Conservation (phyloP, 164 flowering plant species). For the Magnolia kwangsiensis region DNA sequence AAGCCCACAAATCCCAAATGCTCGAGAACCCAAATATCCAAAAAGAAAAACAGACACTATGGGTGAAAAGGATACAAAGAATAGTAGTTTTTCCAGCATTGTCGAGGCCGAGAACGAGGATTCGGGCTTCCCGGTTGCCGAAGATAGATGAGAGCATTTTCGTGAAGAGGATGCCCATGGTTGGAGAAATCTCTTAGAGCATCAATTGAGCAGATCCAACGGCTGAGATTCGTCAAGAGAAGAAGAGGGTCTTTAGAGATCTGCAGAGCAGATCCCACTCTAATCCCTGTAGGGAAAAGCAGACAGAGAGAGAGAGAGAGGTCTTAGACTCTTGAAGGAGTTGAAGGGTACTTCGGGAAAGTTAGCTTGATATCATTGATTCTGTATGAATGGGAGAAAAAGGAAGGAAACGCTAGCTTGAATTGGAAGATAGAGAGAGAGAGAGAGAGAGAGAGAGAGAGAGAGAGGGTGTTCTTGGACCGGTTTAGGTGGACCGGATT, state of each 20-base stretch:
- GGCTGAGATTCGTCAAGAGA: not conserved
- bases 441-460: not conserved
- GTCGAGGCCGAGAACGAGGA: conserved; percentile 97
- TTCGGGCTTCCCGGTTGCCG: conserved; percentile 92
- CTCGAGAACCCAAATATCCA: not conserved
- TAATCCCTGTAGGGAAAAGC: not conserved
- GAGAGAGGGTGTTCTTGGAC: no score
- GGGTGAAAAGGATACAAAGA: conserved; percentile 50
- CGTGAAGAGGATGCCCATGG: conserved; percentile 81
- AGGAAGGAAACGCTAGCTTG: not conserved
- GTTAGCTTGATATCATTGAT: not conserved
- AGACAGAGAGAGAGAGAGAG: not conserved
- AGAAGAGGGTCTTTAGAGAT: conserved; percentile 14
- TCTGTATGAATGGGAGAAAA: not conserved
- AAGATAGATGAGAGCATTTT: conserved; percentile 80
- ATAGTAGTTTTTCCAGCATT: conserved; percentile 99
- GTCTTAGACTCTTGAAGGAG: not conserved
- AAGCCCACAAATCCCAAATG: not conserved
- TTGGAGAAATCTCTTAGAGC: not conserved
- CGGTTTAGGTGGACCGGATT: no score
- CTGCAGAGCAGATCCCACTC: conserved; percentile 17
- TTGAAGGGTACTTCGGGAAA: not conserved
- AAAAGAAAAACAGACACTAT: not conserved
- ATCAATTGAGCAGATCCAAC: conserved; percentile 16
- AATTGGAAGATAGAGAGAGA: not conserved